A percentile compares a stretch with the other conserved stretches of the same genome.
Conservation (phyloP, 2,329 filamentous ascomycete species). For the Pseudocercospora musae region DNA sequence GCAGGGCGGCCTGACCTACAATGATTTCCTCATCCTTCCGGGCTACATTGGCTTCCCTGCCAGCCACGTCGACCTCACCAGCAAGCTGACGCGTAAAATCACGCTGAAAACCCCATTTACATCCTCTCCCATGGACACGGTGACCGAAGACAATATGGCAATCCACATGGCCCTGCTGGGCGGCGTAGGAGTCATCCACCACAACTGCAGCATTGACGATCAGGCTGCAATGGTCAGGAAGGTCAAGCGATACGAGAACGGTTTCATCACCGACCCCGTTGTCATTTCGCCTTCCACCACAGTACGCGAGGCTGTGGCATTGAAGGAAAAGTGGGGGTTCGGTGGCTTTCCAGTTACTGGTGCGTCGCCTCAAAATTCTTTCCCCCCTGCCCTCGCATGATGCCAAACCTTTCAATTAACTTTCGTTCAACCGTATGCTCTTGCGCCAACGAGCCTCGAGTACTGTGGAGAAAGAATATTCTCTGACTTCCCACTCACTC, state of each 20-base stretch:
- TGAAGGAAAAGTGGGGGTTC: conserved; percentile 98
- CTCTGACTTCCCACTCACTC: conserved; percentile 26
- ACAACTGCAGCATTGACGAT: conserved; percentile 97
- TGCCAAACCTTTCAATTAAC: conserved; percentile 80
- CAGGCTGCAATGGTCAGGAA: conserved; percentile 99
- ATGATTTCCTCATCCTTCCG: conserved; percentile 94
- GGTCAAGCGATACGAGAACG: conserved; percentile 99
- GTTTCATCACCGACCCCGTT: conserved; percentile 94
- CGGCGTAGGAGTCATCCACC: conserved; percentile 91
- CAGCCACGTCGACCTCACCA: conserved; percentile 81
- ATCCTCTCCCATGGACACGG: conserved; percentile 98
- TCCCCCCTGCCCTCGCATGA: conserved; percentile 54
- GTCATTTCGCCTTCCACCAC: conserved; percentile 86
- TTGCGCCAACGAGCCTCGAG: conserved; percentile 34
- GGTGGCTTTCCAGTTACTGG: conserved; percentile 98
- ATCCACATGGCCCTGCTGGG: conserved; percentile 93
- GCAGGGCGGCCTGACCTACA: conserved; percentile 93
- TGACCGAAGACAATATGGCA: conserved; percentile 99
- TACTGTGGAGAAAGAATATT: conserved; percentile 35
- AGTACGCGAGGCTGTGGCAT: conserved; percentile 81
- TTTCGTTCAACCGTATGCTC: conserved; percentile 99
- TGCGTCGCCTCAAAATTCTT: conserved; percentile 51
- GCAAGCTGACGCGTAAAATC: conserved; percentile 91
- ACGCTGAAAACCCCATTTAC: conserved; percentile 94
- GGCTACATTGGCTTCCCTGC: conserved; percentile 98